Evolutionary conservation across 106 monocot genomes (phyloP).

Genomic region (Ottelia alismoides): DNA sequence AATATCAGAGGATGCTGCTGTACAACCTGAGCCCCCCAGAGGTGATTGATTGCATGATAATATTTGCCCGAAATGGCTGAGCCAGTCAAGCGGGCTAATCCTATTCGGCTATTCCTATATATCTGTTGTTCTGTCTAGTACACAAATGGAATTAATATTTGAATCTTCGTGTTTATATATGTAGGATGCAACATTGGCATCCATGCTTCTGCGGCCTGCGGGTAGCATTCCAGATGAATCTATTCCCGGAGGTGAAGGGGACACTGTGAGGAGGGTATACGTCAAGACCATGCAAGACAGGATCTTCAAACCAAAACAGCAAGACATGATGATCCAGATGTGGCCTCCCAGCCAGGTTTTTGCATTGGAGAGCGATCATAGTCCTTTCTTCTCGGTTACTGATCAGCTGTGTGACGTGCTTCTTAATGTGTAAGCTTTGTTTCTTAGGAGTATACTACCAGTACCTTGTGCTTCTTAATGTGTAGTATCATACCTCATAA

Average conservation of each 20-base stretch:
- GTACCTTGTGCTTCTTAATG: no score
- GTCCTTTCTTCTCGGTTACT: conserved; percentile 40
- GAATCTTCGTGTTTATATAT: neutral
- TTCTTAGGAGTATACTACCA: no score
- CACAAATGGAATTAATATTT: no score
- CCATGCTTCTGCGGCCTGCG: conserved; percentile 22
- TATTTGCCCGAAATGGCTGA: no score
- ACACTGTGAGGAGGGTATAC: conserved; percentile 16
- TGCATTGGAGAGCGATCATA: conserved; percentile 32
- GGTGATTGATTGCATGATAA: no score
- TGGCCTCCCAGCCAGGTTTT: conserved; percentile 42
- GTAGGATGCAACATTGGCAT: conserved; percentile 31
- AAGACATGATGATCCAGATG: conserved; percentile 34
- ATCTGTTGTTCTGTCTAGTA: neutral
- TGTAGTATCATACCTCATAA: no score
- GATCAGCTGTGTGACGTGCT: conserved; percentile 10
- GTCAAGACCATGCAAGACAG: conserved; percentile 26
- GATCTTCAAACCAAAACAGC: conserved; percentile 25
- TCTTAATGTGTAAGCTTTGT: conserved; percentile 12
- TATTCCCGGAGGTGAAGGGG: conserved; percentile 1
- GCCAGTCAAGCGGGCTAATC: no score
- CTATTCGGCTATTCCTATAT: neutral
- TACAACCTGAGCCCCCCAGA: no score
- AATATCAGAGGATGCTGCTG: conserved; percentile 27
- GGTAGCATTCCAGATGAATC: neutral